A percentile compares a stretch with the other conserved stretches of the same genome.
phyloP scores from a whole-genome alignment of 1,284 basidiomycete genomes.

The Ceratobasidium sp. region DNA sequence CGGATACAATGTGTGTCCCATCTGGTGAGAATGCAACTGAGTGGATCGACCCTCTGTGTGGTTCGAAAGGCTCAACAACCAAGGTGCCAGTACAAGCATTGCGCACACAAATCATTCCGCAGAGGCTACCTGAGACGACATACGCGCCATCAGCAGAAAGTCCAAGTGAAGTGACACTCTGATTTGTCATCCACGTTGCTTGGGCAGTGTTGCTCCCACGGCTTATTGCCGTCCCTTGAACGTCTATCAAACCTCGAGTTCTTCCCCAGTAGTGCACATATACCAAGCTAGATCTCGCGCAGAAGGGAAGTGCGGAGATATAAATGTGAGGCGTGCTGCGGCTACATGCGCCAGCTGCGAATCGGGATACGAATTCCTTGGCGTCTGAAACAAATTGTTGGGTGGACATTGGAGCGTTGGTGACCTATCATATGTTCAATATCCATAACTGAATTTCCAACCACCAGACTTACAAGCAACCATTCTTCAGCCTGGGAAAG shows the following conservation, averaged over 20 bases:
- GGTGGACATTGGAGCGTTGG: no score
- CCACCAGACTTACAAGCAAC: not conserved
- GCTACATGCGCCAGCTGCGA: not conserved
- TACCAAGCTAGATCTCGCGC: no score
- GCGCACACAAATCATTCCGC: slow-evolving; percentile 48
- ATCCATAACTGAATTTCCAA: no score
- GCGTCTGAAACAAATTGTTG: no score
- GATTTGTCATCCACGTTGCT: not conserved
- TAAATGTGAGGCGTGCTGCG: not conserved
- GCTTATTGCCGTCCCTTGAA: not conserved
- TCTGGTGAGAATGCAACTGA: not conserved
- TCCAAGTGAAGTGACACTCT: not conserved
- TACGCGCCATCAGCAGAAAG: not conserved
- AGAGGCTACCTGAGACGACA: not conserved
- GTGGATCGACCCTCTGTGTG: not conserved
- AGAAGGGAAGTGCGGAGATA: not conserved
- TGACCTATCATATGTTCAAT: no score
- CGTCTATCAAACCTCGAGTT: not conserved
- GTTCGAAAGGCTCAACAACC: not conserved
- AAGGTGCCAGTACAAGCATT: not conserved
- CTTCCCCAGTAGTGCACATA: not conserved
- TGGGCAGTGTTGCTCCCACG: not conserved
- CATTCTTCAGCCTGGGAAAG: not conserved
- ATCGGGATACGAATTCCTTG: no score
- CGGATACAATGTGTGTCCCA: not conserved